Percentiles rank a stretch among this genome's conserved stretches.
These are phyloP conservation scores for Populus tremula DNA, from an alignment of 345 rosid species.

Conservation along the genomic window DNA sequence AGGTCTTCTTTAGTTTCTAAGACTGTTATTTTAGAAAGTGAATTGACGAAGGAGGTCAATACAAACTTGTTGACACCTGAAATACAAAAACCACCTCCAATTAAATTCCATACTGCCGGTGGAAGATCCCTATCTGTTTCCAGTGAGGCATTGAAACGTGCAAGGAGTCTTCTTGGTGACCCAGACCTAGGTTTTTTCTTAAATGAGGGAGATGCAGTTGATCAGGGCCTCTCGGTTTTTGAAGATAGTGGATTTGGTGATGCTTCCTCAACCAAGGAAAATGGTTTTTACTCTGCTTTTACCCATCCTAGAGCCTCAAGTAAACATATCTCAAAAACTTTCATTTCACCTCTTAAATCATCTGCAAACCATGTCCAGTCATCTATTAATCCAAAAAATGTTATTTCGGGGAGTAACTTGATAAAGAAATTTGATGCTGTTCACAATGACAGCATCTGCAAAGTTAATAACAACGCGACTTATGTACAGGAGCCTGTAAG, in stretches of 20 bases:
- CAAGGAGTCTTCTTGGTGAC: slow-evolving; percentile 87
- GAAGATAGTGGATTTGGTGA: slow-evolving; percentile 30
- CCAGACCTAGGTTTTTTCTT: slow-evolving; percentile 65
- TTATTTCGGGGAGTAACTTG: slow-evolving; percentile 51
- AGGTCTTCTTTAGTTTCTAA: slow-evolving; percentile 31
- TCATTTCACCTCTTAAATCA: slow-evolving; percentile 59
- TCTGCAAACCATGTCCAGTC: slow-evolving; percentile 41
- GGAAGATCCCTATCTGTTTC: slow-evolving; percentile 87
- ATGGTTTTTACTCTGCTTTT: slow-evolving; percentile 27
- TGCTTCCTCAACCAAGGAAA: slow-evolving; percentile 42
- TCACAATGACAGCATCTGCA: slow-evolving; percentile 27
- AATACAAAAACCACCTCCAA: slow-evolving; percentile 41
- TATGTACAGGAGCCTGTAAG: slow-evolving; percentile 28
- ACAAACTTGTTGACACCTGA: slow-evolving; percentile 29
- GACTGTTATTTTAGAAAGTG: slow-evolving; percentile 31
- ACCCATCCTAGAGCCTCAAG: slow-evolving; percentile 39
- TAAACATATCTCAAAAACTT: slow-evolving; percentile 41
- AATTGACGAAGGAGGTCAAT: slow-evolving; percentile 21
- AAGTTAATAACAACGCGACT: slow-evolving; percentile 23
- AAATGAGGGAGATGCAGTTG: slow-evolving; percentile 40
- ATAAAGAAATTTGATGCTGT: slow-evolving; percentile 71
- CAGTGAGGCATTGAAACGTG: slow-evolving; percentile 78
- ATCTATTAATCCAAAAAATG: slow-evolving; percentile 29
- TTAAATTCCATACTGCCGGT: slow-evolving; percentile 84
- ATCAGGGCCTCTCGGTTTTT: slow-evolving; percentile 30